These are phyloP conservation scores for Cucurbita moschata DNA, from an alignment of 306 rosid species.

Conservation along the genomic window DNA sequence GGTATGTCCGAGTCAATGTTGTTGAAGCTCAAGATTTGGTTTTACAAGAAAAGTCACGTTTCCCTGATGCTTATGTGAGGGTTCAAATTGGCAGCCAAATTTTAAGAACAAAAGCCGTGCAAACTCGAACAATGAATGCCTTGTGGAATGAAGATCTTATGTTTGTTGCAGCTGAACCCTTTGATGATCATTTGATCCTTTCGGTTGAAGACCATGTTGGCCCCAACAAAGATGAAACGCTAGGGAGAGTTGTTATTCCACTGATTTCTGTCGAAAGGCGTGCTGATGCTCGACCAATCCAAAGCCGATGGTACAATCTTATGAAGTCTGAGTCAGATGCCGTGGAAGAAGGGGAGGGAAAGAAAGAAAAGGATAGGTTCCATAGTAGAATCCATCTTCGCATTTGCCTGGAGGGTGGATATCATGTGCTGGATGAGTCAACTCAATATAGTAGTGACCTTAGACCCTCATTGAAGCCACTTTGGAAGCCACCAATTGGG, in stretches of 20 bases:
- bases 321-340: slow-evolving; percentile 60
- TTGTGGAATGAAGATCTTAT: slow-evolving; percentile 54
- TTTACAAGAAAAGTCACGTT: slow-evolving; percentile 45
- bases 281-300: slow-evolving; percentile 40
- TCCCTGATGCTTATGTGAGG: slow-evolving; percentile 57
- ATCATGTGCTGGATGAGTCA: slow-evolving; percentile 88
- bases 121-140: slow-evolving; percentile 31
- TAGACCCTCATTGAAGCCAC: slow-evolving; percentile 50
- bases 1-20: slow-evolving; percentile 66
- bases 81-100: slow-evolving; percentile 57
- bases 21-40: slow-evolving; percentile 80
- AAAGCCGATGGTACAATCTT: slow-evolving; percentile 38
- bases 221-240: slow-evolving; percentile 56
- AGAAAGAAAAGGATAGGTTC: slow-evolving; percentile 48
- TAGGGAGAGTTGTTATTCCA: slow-evolving; percentile 49
- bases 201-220: slow-evolving; percentile 63
- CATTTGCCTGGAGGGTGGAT: slow-evolving; percentile 77
- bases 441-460: slow-evolving; percentile 85
- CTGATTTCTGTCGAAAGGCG: slow-evolving; percentile 40
- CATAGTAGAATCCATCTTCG: slow-evolving; percentile 46
- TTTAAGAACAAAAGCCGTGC: slow-evolving; percentile 40
- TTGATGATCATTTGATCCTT: slow-evolving; percentile 57
- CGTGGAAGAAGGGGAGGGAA: slow-evolving; percentile 33
- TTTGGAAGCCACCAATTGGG: slow-evolving; percentile 73
- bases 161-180: slow-evolving; percentile 84